Percentiles rank a stretch among this genome's conserved stretches.
phyloP scores from a whole-genome alignment of 768 basidiomycete genomes.

The Phylloporus sp. region DNA sequence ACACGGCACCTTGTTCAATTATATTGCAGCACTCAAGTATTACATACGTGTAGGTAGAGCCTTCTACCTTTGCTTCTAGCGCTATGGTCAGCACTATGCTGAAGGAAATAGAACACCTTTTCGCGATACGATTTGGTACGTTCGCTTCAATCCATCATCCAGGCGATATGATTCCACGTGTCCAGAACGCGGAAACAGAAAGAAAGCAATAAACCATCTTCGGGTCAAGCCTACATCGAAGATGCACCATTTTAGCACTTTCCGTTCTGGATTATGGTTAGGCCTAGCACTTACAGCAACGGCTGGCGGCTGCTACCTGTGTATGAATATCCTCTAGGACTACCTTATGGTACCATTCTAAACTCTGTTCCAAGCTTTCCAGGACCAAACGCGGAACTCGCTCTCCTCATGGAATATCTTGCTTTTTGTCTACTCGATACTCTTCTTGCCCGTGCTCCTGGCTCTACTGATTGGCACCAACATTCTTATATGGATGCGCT shows the following conservation, averaged over 20 bases:
- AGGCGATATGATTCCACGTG: not conserved
- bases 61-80: slow-evolving; percentile 63
- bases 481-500: slow-evolving; percentile 66
- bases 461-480: slow-evolving; percentile 80
- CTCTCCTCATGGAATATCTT: slow-evolving; percentile 73
- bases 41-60: slow-evolving; percentile 50
- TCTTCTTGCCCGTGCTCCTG: slow-evolving; percentile 74
- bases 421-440: slow-evolving; percentile 71
- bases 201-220: slow-evolving; percentile 67
- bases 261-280: slow-evolving; percentile 68
- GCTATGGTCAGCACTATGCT: slow-evolving; percentile 61
- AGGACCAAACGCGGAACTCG: slow-evolving; percentile 42
- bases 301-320: slow-evolving; percentile 60
- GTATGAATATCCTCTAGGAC: slow-evolving; percentile 16
- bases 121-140: slow-evolving; percentile 73
- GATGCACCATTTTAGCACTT: slow-evolving; percentile 67
- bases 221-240: slow-evolving; percentile 49
- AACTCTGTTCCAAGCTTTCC: slow-evolving; percentile 44
- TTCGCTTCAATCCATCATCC: not conserved
- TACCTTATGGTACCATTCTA: not conserved
- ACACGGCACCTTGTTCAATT: not conserved
- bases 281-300: slow-evolving; percentile 73
- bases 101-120: slow-evolving; percentile 71
- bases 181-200: slow-evolving; percentile 66
- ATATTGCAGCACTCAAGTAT: not conserved